These are phyloP conservation scores for Penicillium mononematosum DNA, from an alignment of 495 filamentous ascomycete genomes.

Conservation along the genomic window DNA sequence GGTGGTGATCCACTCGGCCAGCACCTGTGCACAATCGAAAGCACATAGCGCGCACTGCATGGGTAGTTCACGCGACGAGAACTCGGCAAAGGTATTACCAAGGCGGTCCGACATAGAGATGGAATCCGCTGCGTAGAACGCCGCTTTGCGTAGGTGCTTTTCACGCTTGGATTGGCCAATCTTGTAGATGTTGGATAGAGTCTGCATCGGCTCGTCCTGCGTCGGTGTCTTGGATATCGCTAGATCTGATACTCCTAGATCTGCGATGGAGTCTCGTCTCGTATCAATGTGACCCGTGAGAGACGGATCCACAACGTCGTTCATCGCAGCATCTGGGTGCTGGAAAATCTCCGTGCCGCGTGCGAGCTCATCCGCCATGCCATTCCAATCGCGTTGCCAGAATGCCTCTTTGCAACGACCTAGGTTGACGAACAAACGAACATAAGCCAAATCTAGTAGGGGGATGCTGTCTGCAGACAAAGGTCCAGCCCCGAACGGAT, in stretches of 20 bases:
- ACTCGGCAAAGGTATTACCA: slow-evolving; percentile 82
- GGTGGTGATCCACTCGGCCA: slow-evolving; percentile 94
- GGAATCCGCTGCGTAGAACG: slow-evolving; percentile 91
- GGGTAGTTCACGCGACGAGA: slow-evolving; percentile 85
- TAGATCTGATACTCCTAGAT: slow-evolving; percentile 42
- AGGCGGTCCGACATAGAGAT: slow-evolving; percentile 86
- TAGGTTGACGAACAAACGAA: slow-evolving; percentile 89
- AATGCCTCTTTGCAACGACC: slow-evolving; percentile 90
- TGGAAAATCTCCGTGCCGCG: slow-evolving; percentile 74
- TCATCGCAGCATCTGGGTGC: slow-evolving; percentile 56
- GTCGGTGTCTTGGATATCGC: slow-evolving; percentile 45
- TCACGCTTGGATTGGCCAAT: slow-evolving; percentile 64
- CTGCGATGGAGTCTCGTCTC: slow-evolving; percentile 41
- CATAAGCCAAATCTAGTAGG: slow-evolving; percentile 89
- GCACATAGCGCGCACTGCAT: slow-evolving; percentile 90
- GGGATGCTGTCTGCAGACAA: slow-evolving; percentile 93
- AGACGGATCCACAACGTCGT: slow-evolving; percentile 34
- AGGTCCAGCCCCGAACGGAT: slow-evolving; percentile 84
- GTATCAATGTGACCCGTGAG: slow-evolving; percentile 28
- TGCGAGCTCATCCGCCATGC: slow-evolving; percentile 86
- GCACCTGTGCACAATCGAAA: slow-evolving; percentile 94
- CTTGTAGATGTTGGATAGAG: slow-evolving; percentile 35
- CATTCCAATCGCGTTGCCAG: slow-evolving; percentile 91
- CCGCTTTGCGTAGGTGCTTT: slow-evolving; percentile 86
- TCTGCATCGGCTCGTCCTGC: slow-evolving; percentile 39